A percentile compares a stretch with the other conserved stretches of the same genome.
Evolutionary conservation across 176 grass and related monocot species (phyloP).

Genomic region (Pharus latifolius): DNA sequence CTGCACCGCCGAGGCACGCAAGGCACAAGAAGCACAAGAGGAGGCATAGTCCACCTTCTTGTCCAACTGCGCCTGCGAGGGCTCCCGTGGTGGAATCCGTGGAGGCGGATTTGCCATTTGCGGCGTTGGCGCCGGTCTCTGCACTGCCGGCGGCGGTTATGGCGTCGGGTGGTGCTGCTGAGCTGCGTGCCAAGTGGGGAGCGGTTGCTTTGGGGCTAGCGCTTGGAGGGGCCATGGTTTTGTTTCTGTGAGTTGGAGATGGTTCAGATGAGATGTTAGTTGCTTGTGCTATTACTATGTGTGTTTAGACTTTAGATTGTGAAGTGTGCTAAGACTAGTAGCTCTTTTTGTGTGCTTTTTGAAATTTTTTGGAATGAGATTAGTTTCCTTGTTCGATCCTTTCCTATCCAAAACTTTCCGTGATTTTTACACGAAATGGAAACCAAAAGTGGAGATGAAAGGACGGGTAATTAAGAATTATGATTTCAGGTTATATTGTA

Average conservation of each 20-base stretch:
- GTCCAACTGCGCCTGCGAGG: neutral
- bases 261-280: neutral
- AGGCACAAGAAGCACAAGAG: slow-evolving; percentile 25
- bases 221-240: neutral
- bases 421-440: too few species aligned
- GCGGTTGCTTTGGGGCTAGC: neutral
- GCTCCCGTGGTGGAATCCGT: neutral
- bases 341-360: neutral
- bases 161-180: neutral
- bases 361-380: too few species aligned
- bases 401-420: too few species aligned
- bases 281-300: neutral
- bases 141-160: neutral
- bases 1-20: neutral
- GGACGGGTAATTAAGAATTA: too few species aligned
- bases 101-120: slow-evolving; percentile 4
- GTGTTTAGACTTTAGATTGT: neutral
- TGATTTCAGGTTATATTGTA: too few species aligned
- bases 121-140: slow-evolving; percentile 7
- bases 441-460: too few species aligned
- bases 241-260: neutral
- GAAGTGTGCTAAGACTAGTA: neutral
- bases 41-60: slow-evolving; percentile 11
- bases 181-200: neutral
- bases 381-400: too few species aligned